phyloP scores from a whole-genome alignment of 192 early-diverging fungal species.

The Endogone sp. region DNA sequence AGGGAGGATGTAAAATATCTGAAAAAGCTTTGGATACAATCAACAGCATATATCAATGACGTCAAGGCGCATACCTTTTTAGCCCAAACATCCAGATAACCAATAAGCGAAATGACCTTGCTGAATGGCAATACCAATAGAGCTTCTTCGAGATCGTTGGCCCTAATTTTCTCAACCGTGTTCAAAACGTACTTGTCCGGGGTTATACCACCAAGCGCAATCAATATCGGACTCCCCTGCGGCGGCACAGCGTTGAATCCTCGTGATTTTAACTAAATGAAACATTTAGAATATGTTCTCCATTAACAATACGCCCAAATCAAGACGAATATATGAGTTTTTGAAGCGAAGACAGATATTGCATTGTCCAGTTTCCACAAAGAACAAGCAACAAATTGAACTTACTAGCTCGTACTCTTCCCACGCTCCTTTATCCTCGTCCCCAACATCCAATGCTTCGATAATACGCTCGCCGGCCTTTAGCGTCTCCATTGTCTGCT shows the following conservation, averaged over 20 bases:
- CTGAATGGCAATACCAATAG: constrained; percentile 85
- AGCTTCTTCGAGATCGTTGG: constrained; percentile 85
- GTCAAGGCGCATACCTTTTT: constrained; percentile 48
- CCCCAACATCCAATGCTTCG: constrained; percentile 88
- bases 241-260: constrained; percentile 40
- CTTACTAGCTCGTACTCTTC: constrained; percentile 54
- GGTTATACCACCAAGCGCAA: constrained; percentile 54
- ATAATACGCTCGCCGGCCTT: constrained; percentile 93
- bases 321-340: background rate
- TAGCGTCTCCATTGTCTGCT: constrained; percentile 90
- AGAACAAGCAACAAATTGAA: constrained; percentile 10
- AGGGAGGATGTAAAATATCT: too few relatives aligned
- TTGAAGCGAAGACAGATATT: background rate
- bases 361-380: background rate
- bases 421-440: constrained; percentile 73
- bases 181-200: constrained; percentile 81
- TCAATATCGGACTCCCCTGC: constrained; percentile 58
- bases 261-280: constrained; percentile 28
- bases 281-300: background rate
- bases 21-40: constrained; percentile 4
- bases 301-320: too few relatives aligned
- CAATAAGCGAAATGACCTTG: constrained; percentile 74
- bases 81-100: constrained; percentile 78
- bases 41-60: background rate
- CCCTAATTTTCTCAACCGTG: constrained; percentile 72